Base-by-base conservation (phyloP, 371 early-diverging fungal species). In the Batrachochytrium dendrobatidis region DNA sequence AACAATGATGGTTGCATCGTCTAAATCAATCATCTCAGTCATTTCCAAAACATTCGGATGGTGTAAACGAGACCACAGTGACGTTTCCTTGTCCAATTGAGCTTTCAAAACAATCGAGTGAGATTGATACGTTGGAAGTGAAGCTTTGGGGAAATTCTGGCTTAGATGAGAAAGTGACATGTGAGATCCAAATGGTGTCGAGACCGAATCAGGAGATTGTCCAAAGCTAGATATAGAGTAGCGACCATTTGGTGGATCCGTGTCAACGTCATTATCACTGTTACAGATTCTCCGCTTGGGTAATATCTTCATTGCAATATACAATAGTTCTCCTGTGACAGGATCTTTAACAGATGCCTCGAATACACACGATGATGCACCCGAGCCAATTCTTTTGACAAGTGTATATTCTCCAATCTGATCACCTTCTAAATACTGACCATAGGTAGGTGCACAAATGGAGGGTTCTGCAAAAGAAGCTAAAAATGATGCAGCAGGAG, bases 41-140 rank as follows among this genome's bases (percentile, higher is more conserved):
- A 89, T 73, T 3, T 73, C 66, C 1, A 87, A 71, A 46, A 89
- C 81, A 54, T 86, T 67, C 1, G 82, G 86, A 67, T 90, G 90
- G 6, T 75, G 63, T 18, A 90, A 67, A 22, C 73, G 71, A 24
- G 77, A 71, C 92, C 90, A 89, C n/a, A 90, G 82, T 3, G 71
- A 64, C 1, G 65, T 67, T 34, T 72, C 69, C 48, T 75, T 46
- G 60, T 73, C 56, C 65, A 68, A 39, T 2, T 56, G 43, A 2
- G 53, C 33, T 34, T 59, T 65, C 15, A 65, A 44, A 39, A 61
- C 68, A 6, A 61, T 55, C 4, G 12, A n/a, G n/a, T 39, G 39
- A 15, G 33, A 29, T 6, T 33, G 12, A 34, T 6, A 51, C 57
- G 17, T 51, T 8, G 8, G n/a, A 4, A 46, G 6, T 20, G 15